Evolutionary conservation across 257 asterid genomes (phyloP), one percentile per base, ranked within the genome.

Genomic region (Penstemon eatonii): DNA sequence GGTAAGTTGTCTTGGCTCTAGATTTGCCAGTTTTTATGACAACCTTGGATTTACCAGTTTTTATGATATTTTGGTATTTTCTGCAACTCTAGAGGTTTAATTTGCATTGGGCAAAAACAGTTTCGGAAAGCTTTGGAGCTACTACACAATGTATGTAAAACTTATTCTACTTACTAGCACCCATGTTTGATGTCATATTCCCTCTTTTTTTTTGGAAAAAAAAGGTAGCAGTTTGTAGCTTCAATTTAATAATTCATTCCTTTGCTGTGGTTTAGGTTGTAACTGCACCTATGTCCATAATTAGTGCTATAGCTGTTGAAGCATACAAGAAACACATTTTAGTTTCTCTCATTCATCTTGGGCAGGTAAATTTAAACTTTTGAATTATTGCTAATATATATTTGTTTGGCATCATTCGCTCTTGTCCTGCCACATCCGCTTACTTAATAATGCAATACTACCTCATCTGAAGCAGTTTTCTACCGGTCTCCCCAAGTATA

Each of bases 61-160:
- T 25, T 25, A 25, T 25, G 2, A 3, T 66, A 68, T 61, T 13
- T 52, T 63, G 75, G 55, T 77, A 36, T 71, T 75, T 80, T 11
- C 73, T 57, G 52, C 56, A 15, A 59, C 49, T 57, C 38, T 54
- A 91, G 99, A 85, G 97, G 97, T 41, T 89, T 91, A 96, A 80
- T 94, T 78, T 94, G 96, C 87, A 87, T 91, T 15, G 99, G 99
- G 72, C 92, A 80, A 74, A 94, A 94, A 86, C 79, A 80, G 76
- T 94, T 78, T 73, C 87, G 73, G 71, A 89, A 82, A 86, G 99
- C 97, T 10, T 68, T 86, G 80, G 97, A 94, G 89, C 91, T 89
- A 68, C 79, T 94, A 6, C 96, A 87, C 79, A 94, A 84, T 82
- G 99, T 91, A 82, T 65, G 87, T 56, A 19, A 64, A 39, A 39